These are phyloP conservation scores for Geosmithia morbida DNA, from an alignment of 2,329 filamentous ascomycete species.

Conservation along the genomic window DNA sequence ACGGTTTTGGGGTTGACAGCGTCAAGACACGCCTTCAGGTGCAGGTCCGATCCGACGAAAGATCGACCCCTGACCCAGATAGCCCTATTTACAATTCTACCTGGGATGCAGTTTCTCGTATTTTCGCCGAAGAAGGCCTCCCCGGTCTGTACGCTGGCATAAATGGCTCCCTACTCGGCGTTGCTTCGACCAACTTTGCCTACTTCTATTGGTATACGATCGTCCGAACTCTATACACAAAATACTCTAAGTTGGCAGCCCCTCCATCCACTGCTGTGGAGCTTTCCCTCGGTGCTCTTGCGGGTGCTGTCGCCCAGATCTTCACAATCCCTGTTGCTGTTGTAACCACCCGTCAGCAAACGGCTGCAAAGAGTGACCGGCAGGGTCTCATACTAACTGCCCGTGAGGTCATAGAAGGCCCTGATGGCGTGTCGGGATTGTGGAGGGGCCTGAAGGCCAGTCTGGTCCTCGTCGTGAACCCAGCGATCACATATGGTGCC, in stretches of 20 bases:
- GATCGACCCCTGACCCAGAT: constrained; percentile 28
- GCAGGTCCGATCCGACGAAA: constrained; percentile 57
- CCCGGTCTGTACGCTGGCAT: constrained; percentile 81
- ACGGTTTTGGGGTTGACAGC: constrained; percentile 27
- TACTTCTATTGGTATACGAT: constrained; percentile 99
- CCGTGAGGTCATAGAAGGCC: constrained; percentile 74
- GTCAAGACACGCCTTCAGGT: constrained; percentile 96
- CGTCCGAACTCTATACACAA: constrained; percentile 68
- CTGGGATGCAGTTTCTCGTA: constrained; percentile 76
- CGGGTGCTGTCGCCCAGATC: constrained; percentile 81
- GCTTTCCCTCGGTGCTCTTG: constrained; percentile 69
- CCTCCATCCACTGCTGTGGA: constrained; percentile 69
- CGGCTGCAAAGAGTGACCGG: constrained; percentile 68
- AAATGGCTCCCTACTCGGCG: constrained; percentile 71
- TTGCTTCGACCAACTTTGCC: constrained; percentile 95
- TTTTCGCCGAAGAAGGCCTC: constrained; percentile 66
- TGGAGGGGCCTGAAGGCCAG: constrained; percentile 96
- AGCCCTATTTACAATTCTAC: constrained; percentile 69
- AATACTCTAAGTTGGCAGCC: constrained; percentile 30
- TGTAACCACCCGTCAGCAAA: constrained; percentile 91
- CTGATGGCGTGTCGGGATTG: constrained; percentile 77
- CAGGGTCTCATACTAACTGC: constrained; percentile 82
- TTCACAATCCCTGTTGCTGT: constrained; percentile 96
- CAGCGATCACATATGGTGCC: constrained; percentile 92
- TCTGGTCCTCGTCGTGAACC: constrained; percentile 88